These are phyloP conservation scores for Calamus simplicifolius DNA, from an alignment of 176 grass and related monocot genomes.

Conservation along the genomic window DNA sequence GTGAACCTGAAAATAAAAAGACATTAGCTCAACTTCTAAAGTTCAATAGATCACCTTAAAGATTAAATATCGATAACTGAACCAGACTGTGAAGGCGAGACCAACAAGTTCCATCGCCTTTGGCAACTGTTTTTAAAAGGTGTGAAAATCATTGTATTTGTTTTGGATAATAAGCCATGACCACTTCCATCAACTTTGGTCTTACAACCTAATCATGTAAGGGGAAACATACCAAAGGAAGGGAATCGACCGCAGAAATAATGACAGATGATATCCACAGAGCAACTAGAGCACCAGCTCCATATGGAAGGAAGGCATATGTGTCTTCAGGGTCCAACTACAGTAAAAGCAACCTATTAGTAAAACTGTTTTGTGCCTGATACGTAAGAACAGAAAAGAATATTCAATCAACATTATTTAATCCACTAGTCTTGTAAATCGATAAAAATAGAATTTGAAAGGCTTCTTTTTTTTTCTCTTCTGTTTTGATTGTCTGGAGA, in stretches of 20 bases:
- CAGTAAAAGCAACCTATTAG: conserved; percentile 8
- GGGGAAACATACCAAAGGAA: conserved; percentile 65
- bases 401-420: too few relatives aligned
- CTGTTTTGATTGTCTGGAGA: too few relatives aligned
- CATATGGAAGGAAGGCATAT: conserved; percentile 41
- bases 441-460: too few relatives aligned
- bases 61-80: conserved; percentile 9
- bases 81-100: conserved; percentile 9
- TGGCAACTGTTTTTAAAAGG: background rate
- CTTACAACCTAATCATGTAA: background rate
- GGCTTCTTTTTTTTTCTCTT: too few relatives aligned
- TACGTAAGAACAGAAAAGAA: too few relatives aligned
- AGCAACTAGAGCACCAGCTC: conserved; percentile 35
- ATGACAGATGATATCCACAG: conserved; percentile 51
- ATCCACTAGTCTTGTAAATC: too few relatives aligned
- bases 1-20: background rate
- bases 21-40: background rate
- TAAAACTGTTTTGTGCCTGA: too few relatives aligned
- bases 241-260: conserved; percentile 56
- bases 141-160: background rate
- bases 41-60: conserved; percentile 5
- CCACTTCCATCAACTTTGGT: background rate
- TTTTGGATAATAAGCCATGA: background rate
- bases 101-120: conserved; percentile 9
- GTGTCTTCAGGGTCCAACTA: conserved; percentile 71